These are phyloP conservation scores for Akanthomyces dipterigenus DNA, from an alignment of 2,329 filamentous ascomycete species.

Conservation along the genomic window DNA sequence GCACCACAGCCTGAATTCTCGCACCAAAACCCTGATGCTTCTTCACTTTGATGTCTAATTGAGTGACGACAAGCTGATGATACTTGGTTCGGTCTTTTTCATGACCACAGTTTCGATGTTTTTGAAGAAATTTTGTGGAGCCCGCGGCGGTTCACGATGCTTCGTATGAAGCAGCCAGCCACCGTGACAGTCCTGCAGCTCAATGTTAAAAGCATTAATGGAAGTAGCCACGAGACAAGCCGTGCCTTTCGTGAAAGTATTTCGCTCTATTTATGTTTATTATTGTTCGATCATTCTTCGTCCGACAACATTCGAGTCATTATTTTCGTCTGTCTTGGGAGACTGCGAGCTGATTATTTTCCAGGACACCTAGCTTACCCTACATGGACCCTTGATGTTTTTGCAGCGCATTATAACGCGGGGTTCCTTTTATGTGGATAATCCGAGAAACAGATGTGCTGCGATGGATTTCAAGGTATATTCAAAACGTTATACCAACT, in stretches of 20 bases:
- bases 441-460: too few species aligned
- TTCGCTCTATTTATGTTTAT: not conserved
- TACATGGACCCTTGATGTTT: not conserved
- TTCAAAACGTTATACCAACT: too few species aligned
- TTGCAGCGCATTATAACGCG: not conserved
- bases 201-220: too few species aligned
- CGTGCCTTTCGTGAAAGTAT: not conserved
- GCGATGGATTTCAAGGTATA: not conserved
- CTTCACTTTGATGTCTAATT: not conserved
- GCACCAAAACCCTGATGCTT: too few species aligned
- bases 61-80: not conserved
- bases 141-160: not conserved
- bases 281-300: too few species aligned
- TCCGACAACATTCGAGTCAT: not conserved
- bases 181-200: not conserved
- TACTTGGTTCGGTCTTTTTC: not conserved
- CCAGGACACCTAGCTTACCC: not conserved
- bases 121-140: not conserved
- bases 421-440: not conserved
- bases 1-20: not conserved
- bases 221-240: too few species aligned
- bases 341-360: not conserved
- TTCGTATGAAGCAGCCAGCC: too few species aligned
- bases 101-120: not conserved
- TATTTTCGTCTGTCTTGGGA: not conserved